These are phyloP conservation scores for Bryoerythrophyllum caledonicum DNA, from an alignment of 225 moss, liverwort and hornwort species.

Conservation along the genomic window DNA sequence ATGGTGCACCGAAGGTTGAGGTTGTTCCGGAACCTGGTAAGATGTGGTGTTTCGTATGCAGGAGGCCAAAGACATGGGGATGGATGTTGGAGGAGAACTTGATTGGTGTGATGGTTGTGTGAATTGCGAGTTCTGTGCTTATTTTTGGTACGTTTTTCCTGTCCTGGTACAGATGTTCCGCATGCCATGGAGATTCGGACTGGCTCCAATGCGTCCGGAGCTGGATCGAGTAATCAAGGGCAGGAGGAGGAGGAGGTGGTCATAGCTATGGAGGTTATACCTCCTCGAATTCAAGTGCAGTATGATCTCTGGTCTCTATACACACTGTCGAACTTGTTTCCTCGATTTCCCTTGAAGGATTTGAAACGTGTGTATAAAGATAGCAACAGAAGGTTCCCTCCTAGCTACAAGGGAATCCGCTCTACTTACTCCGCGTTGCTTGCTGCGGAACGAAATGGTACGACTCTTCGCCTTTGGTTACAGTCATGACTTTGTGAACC, in stretches of 20 bases:
- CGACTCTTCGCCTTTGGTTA: not conserved
- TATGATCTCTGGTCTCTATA: conserved; percentile 33
- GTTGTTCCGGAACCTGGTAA: conserved; percentile 24
- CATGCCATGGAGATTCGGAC: conserved; percentile 13
- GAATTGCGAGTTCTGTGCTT: not conserved
- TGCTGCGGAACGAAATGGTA: conserved; percentile 37
- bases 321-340: conserved; percentile 33
- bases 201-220: conserved; percentile 1
- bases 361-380: conserved; percentile 30
- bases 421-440: conserved; percentile 36
- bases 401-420: conserved; percentile 34
- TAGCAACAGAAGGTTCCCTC: conserved; percentile 29
- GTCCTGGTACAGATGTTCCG: conserved; percentile 25
- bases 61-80: not conserved
- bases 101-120: not conserved
- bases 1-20: conserved; percentile 32
- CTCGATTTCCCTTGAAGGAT: conserved; percentile 35
- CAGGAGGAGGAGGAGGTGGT: conserved; percentile 32
- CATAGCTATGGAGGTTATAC: conserved; percentile 21
- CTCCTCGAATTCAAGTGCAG: conserved; percentile 32
- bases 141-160: conserved; percentile 19
- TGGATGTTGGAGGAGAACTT: not conserved
- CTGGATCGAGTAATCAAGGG: conserved; percentile 27
- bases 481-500: conserved; percentile 5
- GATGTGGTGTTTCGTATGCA: conserved; percentile 3